Evolutionary conservation across 2,329 filamentous ascomycete genomes (phyloP), one percentile per base, ranked within the genome.

Genomic region (Calonectria crousiana): DNA sequence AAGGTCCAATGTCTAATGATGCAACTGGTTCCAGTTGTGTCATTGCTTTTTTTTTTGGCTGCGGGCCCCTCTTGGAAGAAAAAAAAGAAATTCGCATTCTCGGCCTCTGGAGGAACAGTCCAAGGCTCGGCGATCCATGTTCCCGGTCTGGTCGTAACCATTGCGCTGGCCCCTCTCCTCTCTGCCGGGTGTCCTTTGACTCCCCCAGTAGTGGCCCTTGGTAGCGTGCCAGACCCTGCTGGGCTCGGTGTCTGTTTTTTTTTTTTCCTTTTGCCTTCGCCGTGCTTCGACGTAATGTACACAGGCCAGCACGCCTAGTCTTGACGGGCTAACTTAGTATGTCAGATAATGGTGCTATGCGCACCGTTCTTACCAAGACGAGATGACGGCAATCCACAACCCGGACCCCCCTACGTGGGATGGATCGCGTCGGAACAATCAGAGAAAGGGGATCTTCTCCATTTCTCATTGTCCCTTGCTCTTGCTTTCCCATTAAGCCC

Each of bases 1-100:
- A 76, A 77, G 72, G 75, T 78, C 71, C 66, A 70, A 75, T 79
- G 73, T 68, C 73, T 72, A 74, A 80, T 80, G 78, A 80, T 80
- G 78, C 77, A 80, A 79, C 77, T 56, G 71, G 68, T 70, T 52
- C 53, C 36, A 44, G 36, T 64, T 36, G 23, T 47, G 36, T 64
- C 52, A 53, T 41, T 34, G 38, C 67, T 51, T 47, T 64, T 44
- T 51, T 47, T 64, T 44, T 41, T 62, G 32, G 36, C 38, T 34
- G 56, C 23, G 26, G 52, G 44, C 53, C n/a, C 51, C 66, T 23
- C 9, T 23, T 6, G 26, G 13, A 38, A 64, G 47, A 64, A 60
- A 60, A 32, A 38, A 60, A 60, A 60, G 56, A 38, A 60, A 60
- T 60, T 60, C 56, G 32, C 56, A 60, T 60, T 60, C 56, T 60